phyloP scores from a whole-genome alignment of 2,329 filamentous ascomycete species.

The Aspergillus flavus region DNA sequence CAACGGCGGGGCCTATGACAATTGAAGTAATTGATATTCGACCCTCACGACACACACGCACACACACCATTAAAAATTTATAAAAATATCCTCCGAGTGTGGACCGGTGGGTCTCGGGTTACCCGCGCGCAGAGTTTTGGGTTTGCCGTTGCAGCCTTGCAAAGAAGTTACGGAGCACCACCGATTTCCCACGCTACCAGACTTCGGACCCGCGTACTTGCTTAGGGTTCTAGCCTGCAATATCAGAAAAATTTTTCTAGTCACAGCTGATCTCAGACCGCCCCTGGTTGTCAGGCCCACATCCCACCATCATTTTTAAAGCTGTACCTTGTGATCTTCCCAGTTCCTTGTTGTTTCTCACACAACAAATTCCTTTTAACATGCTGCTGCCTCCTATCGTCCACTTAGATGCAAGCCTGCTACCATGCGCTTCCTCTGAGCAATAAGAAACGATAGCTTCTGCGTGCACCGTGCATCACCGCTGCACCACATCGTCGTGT shows the following conservation, averaged over 20 bases:
- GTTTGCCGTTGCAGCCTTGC: slow-evolving; percentile 12
- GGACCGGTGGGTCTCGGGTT: slow-evolving; percentile 18
- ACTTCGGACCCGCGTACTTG: slow-evolving; percentile 2
- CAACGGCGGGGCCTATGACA: background rate
- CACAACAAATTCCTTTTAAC: slow-evolving; percentile 13
- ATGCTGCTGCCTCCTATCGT: slow-evolving; percentile 13
- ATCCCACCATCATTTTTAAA: slow-evolving; percentile 12
- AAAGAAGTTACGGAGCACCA: background rate
- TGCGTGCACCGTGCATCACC: slow-evolving; percentile 16
- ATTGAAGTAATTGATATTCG: slow-evolving; percentile 5
- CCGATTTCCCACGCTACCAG: slow-evolving; percentile 8
- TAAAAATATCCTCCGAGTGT: slow-evolving; percentile 14
- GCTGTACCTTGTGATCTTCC: background rate
- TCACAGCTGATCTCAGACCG: slow-evolving; percentile 21
- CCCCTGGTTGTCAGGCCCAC: slow-evolving; percentile 11
- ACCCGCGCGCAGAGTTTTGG: slow-evolving; percentile 7
- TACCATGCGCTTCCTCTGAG: slow-evolving; percentile 25
- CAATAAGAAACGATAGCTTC: slow-evolving; percentile 17
- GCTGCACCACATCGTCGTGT: slow-evolving; percentile 11
- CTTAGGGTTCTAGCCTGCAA: slow-evolving; percentile 12
- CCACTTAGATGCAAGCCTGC: slow-evolving; percentile 24
- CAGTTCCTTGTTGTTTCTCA: slow-evolving; percentile 5
- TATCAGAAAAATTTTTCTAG: slow-evolving; percentile 18
- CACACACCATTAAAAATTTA: slow-evolving; percentile 6
- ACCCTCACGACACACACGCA: background rate